These are phyloP conservation scores for Aphanomyces cochlioides DNA, from an alignment of 352 stramenopile genomes.

Conservation along the genomic window DNA sequence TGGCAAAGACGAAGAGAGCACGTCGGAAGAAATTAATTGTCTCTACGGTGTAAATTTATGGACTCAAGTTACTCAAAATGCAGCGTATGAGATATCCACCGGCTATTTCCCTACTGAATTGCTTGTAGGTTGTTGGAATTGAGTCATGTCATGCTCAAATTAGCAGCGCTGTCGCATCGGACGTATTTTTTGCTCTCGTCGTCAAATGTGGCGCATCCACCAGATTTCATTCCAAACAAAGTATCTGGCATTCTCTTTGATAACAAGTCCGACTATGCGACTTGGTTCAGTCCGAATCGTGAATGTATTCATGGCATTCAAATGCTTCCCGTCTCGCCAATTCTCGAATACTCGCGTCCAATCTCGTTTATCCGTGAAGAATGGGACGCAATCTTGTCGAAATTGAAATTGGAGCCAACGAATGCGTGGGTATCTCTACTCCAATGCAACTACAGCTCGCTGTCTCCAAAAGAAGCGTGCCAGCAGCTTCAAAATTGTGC, in stretches of 20 bases:
- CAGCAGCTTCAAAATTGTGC: conserved; percentile 42
- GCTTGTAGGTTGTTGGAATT: conserved; percentile 34
- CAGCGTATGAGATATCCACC: conserved; percentile 7
- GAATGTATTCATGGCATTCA: conserved; percentile 76
- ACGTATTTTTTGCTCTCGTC: conserved; percentile 64
- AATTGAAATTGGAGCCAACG: conserved; percentile 39
- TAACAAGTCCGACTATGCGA: conserved; percentile 73
- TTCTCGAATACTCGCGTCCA: conserved; percentile 44
- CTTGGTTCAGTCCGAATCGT: conserved; percentile 69
- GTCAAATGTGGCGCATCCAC: conserved; percentile 45
- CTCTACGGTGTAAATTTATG: conserved; percentile 59
- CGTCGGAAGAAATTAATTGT: conserved; percentile 67
- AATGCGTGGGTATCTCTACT: conserved; percentile 58
- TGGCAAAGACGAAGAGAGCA: conserved; percentile 68
- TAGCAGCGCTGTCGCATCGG: conserved; percentile 53
- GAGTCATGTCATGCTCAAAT: conserved; percentile 56
- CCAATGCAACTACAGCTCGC: conserved; percentile 52
- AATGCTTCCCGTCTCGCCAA: conserved; percentile 63
- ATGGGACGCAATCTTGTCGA: conserved; percentile 56
- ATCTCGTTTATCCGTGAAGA: conserved; percentile 51
- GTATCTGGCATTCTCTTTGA: conserved; percentile 71
- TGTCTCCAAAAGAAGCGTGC: conserved; percentile 41
- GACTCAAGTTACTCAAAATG: conserved; percentile 46
- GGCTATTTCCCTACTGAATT: conserved; percentile 3
- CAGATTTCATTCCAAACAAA: conserved; percentile 57